Evolutionary conservation across 208 protist species (phyloP).

Genomic region (Strigomonas galati): DNA sequence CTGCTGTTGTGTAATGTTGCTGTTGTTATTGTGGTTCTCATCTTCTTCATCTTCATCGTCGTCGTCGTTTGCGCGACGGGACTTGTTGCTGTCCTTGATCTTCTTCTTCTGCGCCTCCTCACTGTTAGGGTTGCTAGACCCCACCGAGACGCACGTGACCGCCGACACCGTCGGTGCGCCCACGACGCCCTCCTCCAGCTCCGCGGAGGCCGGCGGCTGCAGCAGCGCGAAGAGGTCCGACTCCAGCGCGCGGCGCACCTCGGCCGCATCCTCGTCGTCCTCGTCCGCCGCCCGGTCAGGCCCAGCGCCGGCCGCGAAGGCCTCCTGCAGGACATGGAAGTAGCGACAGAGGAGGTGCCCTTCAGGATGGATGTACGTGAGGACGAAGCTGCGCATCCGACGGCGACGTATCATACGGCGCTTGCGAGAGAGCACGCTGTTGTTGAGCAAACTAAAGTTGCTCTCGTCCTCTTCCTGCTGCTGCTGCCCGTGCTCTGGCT

Average conservation of each 20-base stretch:
- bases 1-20: neutral
- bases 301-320: neutral
- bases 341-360: slow-evolving; percentile 66
- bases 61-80: neutral
- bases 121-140: neutral
- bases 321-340: slow-evolving; percentile 28
- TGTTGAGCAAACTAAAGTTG: slow-evolving; percentile 14
- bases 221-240: slow-evolving; percentile 18
- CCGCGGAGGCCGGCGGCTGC: slow-evolving; percentile 14
- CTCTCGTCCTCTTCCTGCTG: neutral
- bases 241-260: slow-evolving; percentile 10
- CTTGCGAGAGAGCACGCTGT: slow-evolving; percentile 5
- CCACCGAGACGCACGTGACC: neutral
- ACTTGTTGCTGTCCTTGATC: neutral
- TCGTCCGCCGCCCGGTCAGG: neutral
- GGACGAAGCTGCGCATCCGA: slow-evolving; percentile 28
- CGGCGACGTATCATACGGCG: slow-evolving; percentile 11
- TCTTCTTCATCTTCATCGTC: neutral
- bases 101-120: slow-evolving; percentile 12
- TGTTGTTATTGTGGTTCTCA: neutral
- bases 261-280: neutral
- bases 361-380: slow-evolving; percentile 57
- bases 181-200: neutral
- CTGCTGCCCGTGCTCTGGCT: too few species aligned
- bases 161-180: neutral